Conservation (phyloP, 345 rosid species). For the Moringa oleifera region DNA sequence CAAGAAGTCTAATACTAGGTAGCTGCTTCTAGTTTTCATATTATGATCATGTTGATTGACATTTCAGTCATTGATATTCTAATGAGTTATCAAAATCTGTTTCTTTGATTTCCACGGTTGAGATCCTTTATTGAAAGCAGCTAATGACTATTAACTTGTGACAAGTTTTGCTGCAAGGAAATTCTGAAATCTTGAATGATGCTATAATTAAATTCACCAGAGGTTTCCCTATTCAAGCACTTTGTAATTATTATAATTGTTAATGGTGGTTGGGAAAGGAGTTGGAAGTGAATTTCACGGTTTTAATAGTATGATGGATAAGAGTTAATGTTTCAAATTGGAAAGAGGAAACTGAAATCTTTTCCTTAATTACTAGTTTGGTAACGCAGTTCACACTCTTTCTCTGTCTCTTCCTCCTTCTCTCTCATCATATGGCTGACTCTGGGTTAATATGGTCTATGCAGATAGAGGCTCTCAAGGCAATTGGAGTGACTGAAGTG, state of each 20-base stretch:
- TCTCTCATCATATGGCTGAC: background rate
- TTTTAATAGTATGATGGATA: background rate
- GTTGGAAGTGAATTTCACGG: background rate
- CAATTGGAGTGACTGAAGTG: constrained; percentile 91
- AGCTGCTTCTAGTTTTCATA: background rate
- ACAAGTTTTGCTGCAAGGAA: background rate
- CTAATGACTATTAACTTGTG: background rate
- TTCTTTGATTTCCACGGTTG: background rate
- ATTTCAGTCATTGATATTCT: background rate
- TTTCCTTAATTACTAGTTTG: background rate
- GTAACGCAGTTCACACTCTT: background rate
- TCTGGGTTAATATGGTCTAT: constrained; percentile 8
- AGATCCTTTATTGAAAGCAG: background rate
- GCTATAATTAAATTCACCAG: background rate
- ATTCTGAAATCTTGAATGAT: too few species aligned
- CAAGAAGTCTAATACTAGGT: background rate
- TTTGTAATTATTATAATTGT: too few species aligned
- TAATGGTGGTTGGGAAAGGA: background rate
- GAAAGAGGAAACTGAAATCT: background rate
- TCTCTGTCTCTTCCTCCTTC: background rate
- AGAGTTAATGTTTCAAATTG: background rate
- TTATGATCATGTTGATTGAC: background rate
- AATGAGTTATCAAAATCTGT: background rate
- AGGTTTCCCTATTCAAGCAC: background rate
- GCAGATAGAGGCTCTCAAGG: constrained; percentile 97